Conservation (phyloP, 345 rosid genomes). For the Clausena lansium region DNA sequence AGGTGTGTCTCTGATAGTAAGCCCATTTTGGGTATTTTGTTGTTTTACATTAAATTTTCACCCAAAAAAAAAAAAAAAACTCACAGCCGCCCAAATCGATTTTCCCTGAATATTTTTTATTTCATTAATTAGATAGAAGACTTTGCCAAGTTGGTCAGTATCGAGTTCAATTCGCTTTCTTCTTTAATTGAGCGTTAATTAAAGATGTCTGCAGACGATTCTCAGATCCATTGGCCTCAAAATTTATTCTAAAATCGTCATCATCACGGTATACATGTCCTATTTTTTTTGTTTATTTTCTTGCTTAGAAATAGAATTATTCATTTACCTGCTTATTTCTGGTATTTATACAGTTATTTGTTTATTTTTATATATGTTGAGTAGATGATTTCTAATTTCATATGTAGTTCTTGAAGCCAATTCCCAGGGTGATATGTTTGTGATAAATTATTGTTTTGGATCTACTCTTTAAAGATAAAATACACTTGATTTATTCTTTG, state of each 20-base stretch:
- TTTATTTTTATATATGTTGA: neutral
- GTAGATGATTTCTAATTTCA: neutral
- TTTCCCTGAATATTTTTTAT: neutral
- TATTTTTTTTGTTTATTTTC: neutral
- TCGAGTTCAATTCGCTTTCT: neutral
- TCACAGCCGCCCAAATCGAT: constrained; percentile 19
- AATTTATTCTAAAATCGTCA: constrained; percentile 1
- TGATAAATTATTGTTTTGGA: constrained; percentile 18
- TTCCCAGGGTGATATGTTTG: neutral
- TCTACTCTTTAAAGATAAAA: constrained; percentile 13
- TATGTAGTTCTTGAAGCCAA: constrained; percentile 3
- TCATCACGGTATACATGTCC: constrained; percentile 18
- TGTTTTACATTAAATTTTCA: neutral
- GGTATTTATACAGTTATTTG: no score
- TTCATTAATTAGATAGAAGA: neutral
- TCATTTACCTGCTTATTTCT: neutral
- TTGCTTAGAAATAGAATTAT: neutral
- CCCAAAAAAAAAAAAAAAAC: neutral
- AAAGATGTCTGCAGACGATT: constrained; percentile 28
- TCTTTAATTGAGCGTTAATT: neutral
- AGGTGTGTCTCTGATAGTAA: neutral
- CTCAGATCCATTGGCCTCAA: constrained; percentile 31
- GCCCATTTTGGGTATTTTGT: constrained; percentile 11
- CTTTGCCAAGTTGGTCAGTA: neutral
- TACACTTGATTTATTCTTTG: neutral